Base-by-base conservation (phyloP, 1,284 basidiomycete genomes). In the Fomitopsis betulina region DNA sequence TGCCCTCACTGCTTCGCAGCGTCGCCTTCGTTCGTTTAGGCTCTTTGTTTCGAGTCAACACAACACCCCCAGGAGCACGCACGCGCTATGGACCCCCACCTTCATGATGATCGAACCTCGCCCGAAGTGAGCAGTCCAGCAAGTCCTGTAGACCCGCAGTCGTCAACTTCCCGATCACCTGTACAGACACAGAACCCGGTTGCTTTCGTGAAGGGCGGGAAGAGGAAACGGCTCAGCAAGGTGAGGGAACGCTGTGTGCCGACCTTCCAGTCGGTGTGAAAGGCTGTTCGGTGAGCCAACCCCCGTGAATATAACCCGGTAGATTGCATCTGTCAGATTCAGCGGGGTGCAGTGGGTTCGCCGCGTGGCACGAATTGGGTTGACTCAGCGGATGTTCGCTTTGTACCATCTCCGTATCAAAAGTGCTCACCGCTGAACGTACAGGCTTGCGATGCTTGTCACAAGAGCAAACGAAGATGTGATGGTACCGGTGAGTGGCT, bases 361-460 rank as follows among this genome's bases (percentile, higher is more conserved):
- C 15, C 12, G 15, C 12, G 25, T 53, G 27, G n/a, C 50, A 12
- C 40, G 30, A 17, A 56, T 35, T 30, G 17, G 25, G 7, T 27
- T 51, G 49, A 21, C 33, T 35, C 49, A 15, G 6, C 33, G 49
- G 32, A 37, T 13, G 17, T 7, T 23, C 49, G 12, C 3, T 27
- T 1, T 2, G 10, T 13, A 1, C 21, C 30, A 21, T 19, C 30
- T 35, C 19, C 21, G 8, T 5, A 10, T 5, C 43, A 57, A 53
- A 61, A 12, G 9, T 37, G 13, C 56, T 30, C 52, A 53, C 59
- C 52, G 9, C 8, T 30, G 25, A 58, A 17, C 58, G 54, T 8
- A 45, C 45, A 90, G 87, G 89, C 89, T 47, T 92, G 89, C 71
- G 87, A 91, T 72, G 84, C 87, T 56, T 92, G 89, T 70, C 90